A percentile compares a stretch with the other conserved stretches of the same genome.
Conservation (phyloP, 139 green algal species). For the Coelastrella sp. region DNA sequence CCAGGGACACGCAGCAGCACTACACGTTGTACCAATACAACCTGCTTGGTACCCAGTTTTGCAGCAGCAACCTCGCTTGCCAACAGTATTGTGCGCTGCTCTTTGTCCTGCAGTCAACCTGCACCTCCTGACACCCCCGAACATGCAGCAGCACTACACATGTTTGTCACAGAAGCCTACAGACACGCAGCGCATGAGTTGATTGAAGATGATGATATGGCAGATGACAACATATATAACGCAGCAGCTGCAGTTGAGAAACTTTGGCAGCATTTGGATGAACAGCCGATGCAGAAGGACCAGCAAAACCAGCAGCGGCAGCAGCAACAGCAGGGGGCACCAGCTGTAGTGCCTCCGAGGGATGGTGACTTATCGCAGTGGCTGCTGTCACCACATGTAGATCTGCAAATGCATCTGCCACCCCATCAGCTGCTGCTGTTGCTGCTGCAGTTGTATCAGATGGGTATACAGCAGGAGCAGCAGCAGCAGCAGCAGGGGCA, state of each 20-base stretch:
- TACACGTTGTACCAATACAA: no score
- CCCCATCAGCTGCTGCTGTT: neutral
- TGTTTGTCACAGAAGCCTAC: slow-evolving; percentile 3
- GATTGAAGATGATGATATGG: neutral
- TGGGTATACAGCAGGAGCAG: neutral
- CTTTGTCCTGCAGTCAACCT: neutral
- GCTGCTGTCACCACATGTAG: neutral
- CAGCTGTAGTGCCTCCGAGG: no score
- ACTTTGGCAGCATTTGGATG: no score
- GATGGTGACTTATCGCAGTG: neutral
- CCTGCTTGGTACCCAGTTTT: no score
- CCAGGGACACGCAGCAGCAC: no score
- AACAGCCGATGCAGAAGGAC: no score
- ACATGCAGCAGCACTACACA: slow-evolving; percentile 21
- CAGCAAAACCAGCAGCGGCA: no score
- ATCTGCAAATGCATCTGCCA: neutral
- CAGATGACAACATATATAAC: neutral
- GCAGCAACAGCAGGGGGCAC: no score
- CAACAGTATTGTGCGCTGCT: neutral
- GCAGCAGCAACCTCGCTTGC: no score
- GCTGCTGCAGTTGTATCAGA: neutral
- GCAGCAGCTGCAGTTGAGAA: no score
- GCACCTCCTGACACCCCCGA: slow-evolving; percentile 18
- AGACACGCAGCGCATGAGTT: neutral
- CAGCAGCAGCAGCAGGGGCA: neutral